phyloP scores from a whole-genome alignment of 352 stramenopile species.

The Phytophthora gonapodyides region DNA sequence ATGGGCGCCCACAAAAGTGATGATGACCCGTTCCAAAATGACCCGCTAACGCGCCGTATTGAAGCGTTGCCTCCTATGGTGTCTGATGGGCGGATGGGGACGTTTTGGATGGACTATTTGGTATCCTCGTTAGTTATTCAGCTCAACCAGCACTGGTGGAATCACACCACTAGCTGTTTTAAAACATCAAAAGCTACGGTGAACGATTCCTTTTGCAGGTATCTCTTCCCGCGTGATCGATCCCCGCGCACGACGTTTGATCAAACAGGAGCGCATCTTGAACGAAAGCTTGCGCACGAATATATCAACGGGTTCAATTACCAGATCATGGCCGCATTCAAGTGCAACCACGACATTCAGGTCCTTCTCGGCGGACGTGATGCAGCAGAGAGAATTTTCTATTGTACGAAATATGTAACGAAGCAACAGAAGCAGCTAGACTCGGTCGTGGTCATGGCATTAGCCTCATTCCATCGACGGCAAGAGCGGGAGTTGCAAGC shows the following conservation, averaged over 20 bases:
- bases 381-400: background rate
- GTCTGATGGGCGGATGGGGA: background rate
- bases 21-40: slow-evolving; percentile 3
- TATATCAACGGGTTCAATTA: background rate
- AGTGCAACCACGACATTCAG: background rate
- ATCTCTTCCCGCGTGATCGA: background rate
- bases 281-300: background rate
- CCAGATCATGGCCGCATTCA: background rate
- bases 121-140: slow-evolving; percentile 1
- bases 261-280: background rate
- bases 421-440: background rate
- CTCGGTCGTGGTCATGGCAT: background rate
- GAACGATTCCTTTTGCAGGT: background rate
- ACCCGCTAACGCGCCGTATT: background rate
- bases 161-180: slow-evolving; percentile 5
- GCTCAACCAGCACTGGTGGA: slow-evolving; percentile 9
- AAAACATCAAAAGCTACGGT: background rate
- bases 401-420: background rate
- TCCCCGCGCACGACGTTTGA: too few relatives aligned
- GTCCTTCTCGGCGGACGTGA: background rate
- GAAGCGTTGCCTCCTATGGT: background rate
- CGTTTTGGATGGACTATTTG: background rate
- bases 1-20: background rate
- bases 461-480: background rate
- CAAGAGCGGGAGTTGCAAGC: too few relatives aligned